A percentile compares a stretch with the other conserved stretches of the same genome.
phyloP scores from a whole-genome alignment of 441 rosid genomes.

The Erodium chrysanthum region DNA sequence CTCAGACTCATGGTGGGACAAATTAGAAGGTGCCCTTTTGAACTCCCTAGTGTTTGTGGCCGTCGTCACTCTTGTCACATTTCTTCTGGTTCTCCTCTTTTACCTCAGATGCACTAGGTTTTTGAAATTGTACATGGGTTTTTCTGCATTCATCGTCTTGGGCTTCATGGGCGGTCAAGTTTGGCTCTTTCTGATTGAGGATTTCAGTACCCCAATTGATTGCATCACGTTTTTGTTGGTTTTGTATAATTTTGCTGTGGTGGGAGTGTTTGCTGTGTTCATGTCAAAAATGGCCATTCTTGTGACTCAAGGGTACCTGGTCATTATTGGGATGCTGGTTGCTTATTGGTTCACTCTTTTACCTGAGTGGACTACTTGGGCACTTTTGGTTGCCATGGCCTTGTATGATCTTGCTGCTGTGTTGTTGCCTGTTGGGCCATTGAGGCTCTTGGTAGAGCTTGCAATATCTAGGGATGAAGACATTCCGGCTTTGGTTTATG shows the following conservation, averaged over 20 bases:
- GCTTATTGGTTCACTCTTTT: conserved; percentile 86
- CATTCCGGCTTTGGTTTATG: conserved; percentile 83
- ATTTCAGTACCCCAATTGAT: conserved; percentile 53
- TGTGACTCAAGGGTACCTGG: conserved; percentile 70
- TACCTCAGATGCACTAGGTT: conserved; percentile 70
- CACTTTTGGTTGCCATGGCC: conserved; percentile 60
- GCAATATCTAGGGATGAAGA: conserved; percentile 95
- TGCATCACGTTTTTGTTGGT: conserved; percentile 44
- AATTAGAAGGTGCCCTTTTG: conserved; percentile 61
- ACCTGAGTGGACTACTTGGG: conserved; percentile 96
- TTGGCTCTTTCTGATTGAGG: conserved; percentile 37
- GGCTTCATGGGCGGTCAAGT: conserved; percentile 75
- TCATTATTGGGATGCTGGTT: conserved; percentile 67
- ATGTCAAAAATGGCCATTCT: conserved; percentile 71
- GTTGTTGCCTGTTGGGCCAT: conserved; percentile 77
- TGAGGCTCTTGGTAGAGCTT: conserved; percentile 78
- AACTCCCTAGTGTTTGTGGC: conserved; percentile 72
- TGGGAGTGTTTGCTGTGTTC: conserved; percentile 80
- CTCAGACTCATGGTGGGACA: conserved; percentile 79
- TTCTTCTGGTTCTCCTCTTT: conserved; percentile 70
- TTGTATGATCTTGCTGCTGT: conserved; percentile 88
- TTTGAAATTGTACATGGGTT: conserved; percentile 71
- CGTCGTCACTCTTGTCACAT: conserved; percentile 59
- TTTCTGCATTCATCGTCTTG: conserved; percentile 73
- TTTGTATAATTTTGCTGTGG: conserved; percentile 62